These are phyloP conservation scores for Prillingera fragicola DNA, from an alignment of 1,284 basidiomycete species.

Conservation along the genomic window DNA sequence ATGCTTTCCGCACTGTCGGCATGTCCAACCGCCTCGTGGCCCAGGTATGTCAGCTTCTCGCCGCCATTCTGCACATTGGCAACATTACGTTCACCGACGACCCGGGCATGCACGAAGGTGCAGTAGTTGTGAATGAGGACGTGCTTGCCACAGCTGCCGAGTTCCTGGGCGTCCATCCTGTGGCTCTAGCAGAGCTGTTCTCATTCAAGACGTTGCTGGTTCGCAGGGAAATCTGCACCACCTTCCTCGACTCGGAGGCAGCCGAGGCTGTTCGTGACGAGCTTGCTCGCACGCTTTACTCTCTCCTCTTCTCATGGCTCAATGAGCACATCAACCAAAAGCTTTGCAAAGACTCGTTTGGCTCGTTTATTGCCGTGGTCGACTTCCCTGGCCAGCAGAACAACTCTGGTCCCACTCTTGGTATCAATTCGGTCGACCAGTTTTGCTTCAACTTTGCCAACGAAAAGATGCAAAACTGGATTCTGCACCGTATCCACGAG, in stretches of 20 bases:
- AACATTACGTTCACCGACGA: conserved; percentile 92
- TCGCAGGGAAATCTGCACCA: conserved; percentile 89
- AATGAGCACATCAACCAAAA: conserved; percentile 95
- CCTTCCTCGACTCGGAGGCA: conserved; percentile 90
- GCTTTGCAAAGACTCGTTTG: conserved; percentile 83
- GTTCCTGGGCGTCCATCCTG: conserved; percentile 76
- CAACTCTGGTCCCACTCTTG: conserved; percentile 58
- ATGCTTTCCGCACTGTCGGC: conserved; percentile 86
- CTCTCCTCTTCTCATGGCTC: conserved; percentile 91
- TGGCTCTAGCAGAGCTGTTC: conserved; percentile 73
- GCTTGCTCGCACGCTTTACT: conserved; percentile 86
- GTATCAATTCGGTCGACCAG: conserved; percentile 87
- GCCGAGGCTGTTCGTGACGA: conserved; percentile 89
- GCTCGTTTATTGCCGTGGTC: conserved; percentile 88
- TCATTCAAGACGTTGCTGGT: conserved; percentile 89
- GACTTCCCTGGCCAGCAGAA: conserved; percentile 93
- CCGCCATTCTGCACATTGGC: conserved; percentile 91
- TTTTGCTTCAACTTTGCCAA: conserved; percentile 96
- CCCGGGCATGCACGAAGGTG: conserved; percentile 72
- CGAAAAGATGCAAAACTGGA: conserved; percentile 80
- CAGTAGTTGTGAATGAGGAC: conserved; percentile 76
- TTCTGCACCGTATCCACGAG: conserved; percentile 67
- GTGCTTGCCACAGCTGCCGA: conserved; percentile 75
- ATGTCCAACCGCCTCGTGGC: conserved; percentile 89
- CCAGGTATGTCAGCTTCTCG: conserved; percentile 87